phyloP scores from a whole-genome alignment of 306 rosid genomes.

The Alnus rubra region DNA sequence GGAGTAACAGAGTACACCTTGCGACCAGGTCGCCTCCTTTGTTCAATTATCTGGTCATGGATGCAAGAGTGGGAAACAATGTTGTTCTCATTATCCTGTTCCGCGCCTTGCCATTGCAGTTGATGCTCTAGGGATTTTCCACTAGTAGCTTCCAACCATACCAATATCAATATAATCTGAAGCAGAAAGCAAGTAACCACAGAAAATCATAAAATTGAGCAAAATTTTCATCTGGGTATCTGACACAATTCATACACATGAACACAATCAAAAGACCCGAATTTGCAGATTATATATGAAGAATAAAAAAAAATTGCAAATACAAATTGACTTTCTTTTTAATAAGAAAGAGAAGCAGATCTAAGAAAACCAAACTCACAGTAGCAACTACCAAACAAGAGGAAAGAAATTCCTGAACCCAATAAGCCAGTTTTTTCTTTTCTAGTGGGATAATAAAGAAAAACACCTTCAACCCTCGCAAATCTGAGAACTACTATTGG shows the following conservation, averaged over 20 bases:
- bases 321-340: not conserved
- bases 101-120: constrained; percentile 45
- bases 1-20: constrained; percentile 89
- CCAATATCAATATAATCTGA: constrained; percentile 65
- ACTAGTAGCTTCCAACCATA: constrained; percentile 50
- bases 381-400: constrained; percentile 13
- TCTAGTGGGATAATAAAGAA: not conserved
- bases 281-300: not conserved
- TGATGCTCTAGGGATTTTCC: constrained; percentile 44
- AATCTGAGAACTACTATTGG: not conserved
- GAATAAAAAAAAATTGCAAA: not conserved
- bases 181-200: constrained; percentile 26
- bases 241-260: not conserved
- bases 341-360: constrained; percentile 20
- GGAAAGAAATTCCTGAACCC: not conserved
- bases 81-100: constrained; percentile 44
- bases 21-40: constrained; percentile 83
- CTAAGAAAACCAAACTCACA: constrained; percentile 12
- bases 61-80: constrained; percentile 91
- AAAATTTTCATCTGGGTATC: constrained; percentile 1
- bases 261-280: not conserved
- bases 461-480: constrained; percentile 5
- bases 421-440: not conserved
- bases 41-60: constrained; percentile 91
- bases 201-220: constrained; percentile 8